Evolutionary conservation across 345 rosid genomes (phyloP), one percentile per base, ranked within the genome.

Genomic region (Pugionium dolabratum): DNA sequence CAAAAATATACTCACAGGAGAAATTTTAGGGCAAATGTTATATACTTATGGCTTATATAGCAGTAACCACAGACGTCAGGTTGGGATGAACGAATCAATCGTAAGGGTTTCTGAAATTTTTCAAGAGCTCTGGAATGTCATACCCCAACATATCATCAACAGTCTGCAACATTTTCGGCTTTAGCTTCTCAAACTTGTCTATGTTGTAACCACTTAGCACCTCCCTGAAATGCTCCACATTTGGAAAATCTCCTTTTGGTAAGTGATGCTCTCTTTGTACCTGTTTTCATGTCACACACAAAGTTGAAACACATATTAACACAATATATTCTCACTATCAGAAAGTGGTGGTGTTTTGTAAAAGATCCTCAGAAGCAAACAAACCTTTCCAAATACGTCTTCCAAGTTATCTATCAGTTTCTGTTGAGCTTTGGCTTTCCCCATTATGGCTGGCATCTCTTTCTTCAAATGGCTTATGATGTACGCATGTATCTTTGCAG

Each of bases 101-200:
- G 7, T 88, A 88, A 9, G 96, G 97, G 74, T 94, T 94, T 64
- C 77, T 79, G 75, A 93, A 93, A 66, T 70, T 80, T 85, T 90
- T 88, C 80, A 88, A 73, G 61, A 88, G 88, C 2, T 90, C 82
- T 0, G 99, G 96, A 60, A 94, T 88, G 77, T 91, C 95, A 54
- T 94, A 85, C 47, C 86, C 99, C 73, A 90, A 66, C 99, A 94
- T 94, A 67, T 88, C 93, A 61, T 90, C 99, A 10, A 90, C 95
- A 11, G 81, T 80, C 75, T 88, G 96, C 71, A 86, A 78, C 96
- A 90, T 84, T 77, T 94, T 94, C 7, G 93, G 88, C 77, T 88
- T 90, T 58, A 94, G 80, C 79, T 81, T 90, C 83, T 94, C 97
- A 28, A 94, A 90, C 70, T 82, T 85, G 76, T 90, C 96, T 1